Base-by-base conservation (phyloP, 106 monocot species). In the Dendrobium nobile region DNA sequence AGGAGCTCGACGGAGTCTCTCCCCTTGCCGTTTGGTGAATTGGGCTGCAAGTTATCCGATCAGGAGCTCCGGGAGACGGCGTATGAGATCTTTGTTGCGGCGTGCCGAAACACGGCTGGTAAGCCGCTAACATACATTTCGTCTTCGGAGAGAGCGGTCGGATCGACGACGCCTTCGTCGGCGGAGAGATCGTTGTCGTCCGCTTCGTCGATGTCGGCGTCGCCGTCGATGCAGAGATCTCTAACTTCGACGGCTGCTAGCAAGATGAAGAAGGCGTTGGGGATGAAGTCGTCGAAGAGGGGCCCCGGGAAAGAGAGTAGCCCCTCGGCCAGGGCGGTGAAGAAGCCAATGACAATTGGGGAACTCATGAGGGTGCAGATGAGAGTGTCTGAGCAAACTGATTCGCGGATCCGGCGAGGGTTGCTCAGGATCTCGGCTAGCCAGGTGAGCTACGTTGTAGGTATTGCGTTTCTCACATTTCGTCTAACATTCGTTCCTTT, bases 241-340 rank as follows among this genome's bases (percentile, higher is more conserved):
- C 78, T 95, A 78, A 93, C 91, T 17, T 94, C 94, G 48, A 82
- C 92, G 75, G 91, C 92, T 18, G 92, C 94, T 20, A 92, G 89
- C 82, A 94, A 94, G 91, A 92, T 94, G 92, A 94, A 94, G 92
- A 94, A 90, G 92, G 94, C 94, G 55, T 81, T 94, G 51, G 94
- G 94, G 82, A 54, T 95, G n/a, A 93, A 88, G 78, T 86, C 88
- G 70, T 88, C 76, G 47, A 83, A 82, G 77, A 73, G 58, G 77
- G 78, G 82, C 75, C 72, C 77, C 43, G 88, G 84, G 45, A 88
- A 86, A 67, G 72, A 78, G 61, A 79, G 78, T 31, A 82, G 88
- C 78, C 79, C 86, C 1, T 65, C 27, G 27, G 27, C 82, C 79
- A 81, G 56, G 82, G 20, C 65, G 5, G 44, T 54, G 45, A 92